These are phyloP conservation scores for Tillandsia fasciculata DNA, from an alignment of 176 grass and related monocot genomes.

Conservation along the genomic window DNA sequence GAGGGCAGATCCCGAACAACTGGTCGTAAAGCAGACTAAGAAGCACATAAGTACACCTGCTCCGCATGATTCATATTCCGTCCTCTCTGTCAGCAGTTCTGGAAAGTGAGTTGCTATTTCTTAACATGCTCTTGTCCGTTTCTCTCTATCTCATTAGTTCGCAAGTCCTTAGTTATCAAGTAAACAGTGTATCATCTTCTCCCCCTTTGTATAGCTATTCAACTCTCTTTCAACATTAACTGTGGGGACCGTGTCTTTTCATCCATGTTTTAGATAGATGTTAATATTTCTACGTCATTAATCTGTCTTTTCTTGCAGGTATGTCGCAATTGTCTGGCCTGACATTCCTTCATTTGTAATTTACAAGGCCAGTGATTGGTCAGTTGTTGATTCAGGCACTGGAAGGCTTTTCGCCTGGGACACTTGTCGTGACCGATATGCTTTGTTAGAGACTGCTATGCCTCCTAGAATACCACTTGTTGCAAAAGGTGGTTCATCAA, in stretches of 20 bases:
- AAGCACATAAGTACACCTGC: constrained; percentile 97
- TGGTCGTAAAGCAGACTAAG: constrained; percentile 86
- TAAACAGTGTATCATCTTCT: too few relatives aligned
- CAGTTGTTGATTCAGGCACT: constrained; percentile 85
- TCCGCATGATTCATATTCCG: constrained; percentile 88
- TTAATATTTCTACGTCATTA: not conserved
- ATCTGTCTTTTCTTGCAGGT: constrained; percentile 50
- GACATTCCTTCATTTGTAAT: constrained; percentile 91
- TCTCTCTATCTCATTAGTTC: too few relatives aligned
- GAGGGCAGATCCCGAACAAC: constrained; percentile 53
- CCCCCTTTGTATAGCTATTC: not conserved
- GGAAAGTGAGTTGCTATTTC: constrained; percentile 63
- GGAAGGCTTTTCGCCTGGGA: constrained; percentile 98
- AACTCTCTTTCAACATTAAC: not conserved
- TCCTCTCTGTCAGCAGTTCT: constrained; percentile 86
- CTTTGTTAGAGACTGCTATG: constrained; percentile 76
- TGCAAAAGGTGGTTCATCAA: constrained; percentile 86
- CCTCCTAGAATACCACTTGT: constrained; percentile 76
- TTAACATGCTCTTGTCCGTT: not conserved
- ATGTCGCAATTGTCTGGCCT: constrained; percentile 87
- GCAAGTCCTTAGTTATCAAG: too few relatives aligned
- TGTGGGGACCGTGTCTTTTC: not conserved
- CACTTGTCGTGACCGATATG: constrained; percentile 87
- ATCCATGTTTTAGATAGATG: not conserved
- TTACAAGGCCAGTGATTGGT: constrained; percentile 95